Base-by-base conservation (phyloP, 2,329 filamentous ascomycete genomes). In the Coniochaeta pulveracea region DNA sequence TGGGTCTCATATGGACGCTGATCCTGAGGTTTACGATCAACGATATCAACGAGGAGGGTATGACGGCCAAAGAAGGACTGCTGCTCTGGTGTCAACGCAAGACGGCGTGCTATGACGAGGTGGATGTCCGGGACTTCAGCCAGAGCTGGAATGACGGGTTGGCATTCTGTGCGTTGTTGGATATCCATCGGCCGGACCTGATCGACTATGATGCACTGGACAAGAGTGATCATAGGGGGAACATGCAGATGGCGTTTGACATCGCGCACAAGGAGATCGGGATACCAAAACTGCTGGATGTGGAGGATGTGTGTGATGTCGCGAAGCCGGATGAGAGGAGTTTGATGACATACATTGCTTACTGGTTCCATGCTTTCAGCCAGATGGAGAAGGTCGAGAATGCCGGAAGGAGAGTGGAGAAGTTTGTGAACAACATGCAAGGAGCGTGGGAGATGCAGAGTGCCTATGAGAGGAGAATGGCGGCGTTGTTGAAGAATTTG, bases 381-480 rank as follows among this genome's bases (percentile, higher is more conserved):
- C 89, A 96, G 51, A 93, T 98, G 79, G 91, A 98, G 61, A 83
- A 89, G 54, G 91, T 98, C 7, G 91, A 98, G 58, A 98, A 98
- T 53, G 91, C 91, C 4, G 91, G 91, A 5, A 76, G 91, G 40
- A 76, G 91, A 45, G 91, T 98, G 5, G 91, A 98, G 63, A 98
- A 98, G 59, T 98, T 98, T 50, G 84, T 98, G 47, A 85, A 85
- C 53, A 96, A 91, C 56, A 96, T 98, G 91, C 86, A 95, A 53
- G 91, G 91, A 15, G 89, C 91, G 7, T 98, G 91, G 91, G 89
- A 95, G 60, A 98, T 98, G 91, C 88, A 98, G 58, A 93, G 85
- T 52, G 84, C 82, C 19, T 98, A 89, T 53, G 91, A 98, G 64
- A 72, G 81, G 49, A 76, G 91, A 39, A 93, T 96, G 84, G 75